A percentile compares a stretch with the other conserved stretches of the same genome.
phyloP scores from a whole-genome alignment of 768 basidiomycete genomes.

The Amanita polypyramis region DNA sequence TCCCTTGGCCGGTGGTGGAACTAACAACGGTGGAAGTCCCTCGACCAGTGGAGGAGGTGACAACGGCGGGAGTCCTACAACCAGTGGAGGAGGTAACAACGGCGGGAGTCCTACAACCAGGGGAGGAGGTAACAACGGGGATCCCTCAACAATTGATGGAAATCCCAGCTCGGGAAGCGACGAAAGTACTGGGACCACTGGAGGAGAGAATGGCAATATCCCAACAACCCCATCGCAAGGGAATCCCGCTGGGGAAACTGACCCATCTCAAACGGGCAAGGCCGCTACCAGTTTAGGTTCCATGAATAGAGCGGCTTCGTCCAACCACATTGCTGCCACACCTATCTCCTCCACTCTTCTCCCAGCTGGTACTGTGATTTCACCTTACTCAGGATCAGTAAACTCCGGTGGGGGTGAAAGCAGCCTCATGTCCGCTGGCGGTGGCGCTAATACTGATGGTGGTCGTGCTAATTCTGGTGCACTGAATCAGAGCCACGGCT shows the following conservation, averaged over 20 bases:
- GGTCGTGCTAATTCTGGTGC: slow-evolving; percentile 5
- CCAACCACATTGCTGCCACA: neutral
- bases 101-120: neutral
- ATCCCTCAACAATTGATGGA: slow-evolving; percentile 1
- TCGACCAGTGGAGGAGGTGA: neutral
- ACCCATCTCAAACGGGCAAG: too few species aligned
- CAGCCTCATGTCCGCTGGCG: neutral
- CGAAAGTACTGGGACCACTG: slow-evolving; percentile 5
- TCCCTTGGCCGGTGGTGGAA: neutral
- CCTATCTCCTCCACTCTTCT: neutral
- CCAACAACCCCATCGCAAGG: neutral
- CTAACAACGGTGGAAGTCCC: neutral
- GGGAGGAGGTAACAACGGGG: slow-evolving; percentile 8
- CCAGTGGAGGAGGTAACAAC: neutral
- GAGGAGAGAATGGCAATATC: neutral
- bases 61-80: neutral
- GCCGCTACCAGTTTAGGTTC: neutral
- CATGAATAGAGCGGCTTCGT: neutral
- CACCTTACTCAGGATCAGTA: neutral
- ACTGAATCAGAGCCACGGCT: slow-evolving; percentile 15
- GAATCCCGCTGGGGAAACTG: neutral
- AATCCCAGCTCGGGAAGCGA: slow-evolving; percentile 6
- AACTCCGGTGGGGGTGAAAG: neutral
- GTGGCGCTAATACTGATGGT: neutral
- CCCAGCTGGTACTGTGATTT: neutral